Base-by-base conservation (phyloP, 1,284 basidiomycete genomes). In the Trametes hirsuta region DNA sequence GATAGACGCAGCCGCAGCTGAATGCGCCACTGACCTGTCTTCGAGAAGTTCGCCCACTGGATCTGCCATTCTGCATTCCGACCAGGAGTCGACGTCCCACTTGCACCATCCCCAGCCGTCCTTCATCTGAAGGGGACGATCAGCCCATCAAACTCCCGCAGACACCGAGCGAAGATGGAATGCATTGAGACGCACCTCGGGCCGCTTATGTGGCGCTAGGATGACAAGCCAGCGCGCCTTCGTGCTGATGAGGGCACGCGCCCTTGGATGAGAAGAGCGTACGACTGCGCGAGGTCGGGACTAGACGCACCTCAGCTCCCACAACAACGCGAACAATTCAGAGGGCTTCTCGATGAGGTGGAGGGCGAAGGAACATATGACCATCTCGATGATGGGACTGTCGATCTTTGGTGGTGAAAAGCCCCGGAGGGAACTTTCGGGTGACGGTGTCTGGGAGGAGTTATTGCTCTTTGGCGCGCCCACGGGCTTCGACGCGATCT, bases 131-230 rank as follows among this genome's bases (percentile, higher is more conserved):
- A 60, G 40, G 14, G 46, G 4, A 30, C 30, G 30, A 30, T 30
- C 30, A 30, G 30, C 8, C 30, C 22, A 55, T 18, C 4, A 48
- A 10, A 30, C 24, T 34, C 35, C 21, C 34, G 11, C 11, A 30
- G 18, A 61, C 47, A 18, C 46, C 40, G 47, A 6, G 22, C 8
- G 25, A 34, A 21, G 22, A 14, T 24, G 44, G 55, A 34, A n/a
- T 50, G 41, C 22, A 11, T 48, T 30, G 21, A 22, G n/a, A 56
- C 67, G 37, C 65, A 87, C 87, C 74, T 90, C 87, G 18, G 89
- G 89, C 66, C 85, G 89, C 71, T 91, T 90, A 71, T 91, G 88
- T 12, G 89, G 89, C 1, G 88, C 87, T 22, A 90, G 73, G 15
- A 91, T 78, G 34, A 89, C 78, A 11, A 91, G 76, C 87, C 88